Evolutionary conservation across 768 basidiomycete genomes (phyloP).

Genomic region (Lyophyllum semitale): DNA sequence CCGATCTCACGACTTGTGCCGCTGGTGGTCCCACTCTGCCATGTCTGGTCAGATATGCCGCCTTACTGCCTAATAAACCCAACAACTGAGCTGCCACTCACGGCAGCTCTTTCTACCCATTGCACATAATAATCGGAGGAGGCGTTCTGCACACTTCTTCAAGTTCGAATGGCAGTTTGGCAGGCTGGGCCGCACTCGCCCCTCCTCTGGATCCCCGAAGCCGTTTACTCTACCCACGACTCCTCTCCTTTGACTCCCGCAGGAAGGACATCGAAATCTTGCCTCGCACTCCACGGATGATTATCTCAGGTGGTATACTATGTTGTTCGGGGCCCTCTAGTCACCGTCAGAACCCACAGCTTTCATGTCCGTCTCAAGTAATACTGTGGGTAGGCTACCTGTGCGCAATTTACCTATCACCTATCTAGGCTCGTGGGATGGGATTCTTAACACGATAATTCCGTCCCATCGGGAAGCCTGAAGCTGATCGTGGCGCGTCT

Average conservation of each 20-base stretch:
- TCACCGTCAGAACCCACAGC: background rate
- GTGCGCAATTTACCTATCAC: background rate
- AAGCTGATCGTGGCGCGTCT: background rate
- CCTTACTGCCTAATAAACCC: background rate
- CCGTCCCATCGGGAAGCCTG: background rate
- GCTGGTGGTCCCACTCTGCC: background rate
- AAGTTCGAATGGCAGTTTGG: background rate
- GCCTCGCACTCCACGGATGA: background rate
- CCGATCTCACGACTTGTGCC: background rate
- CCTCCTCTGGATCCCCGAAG: background rate
- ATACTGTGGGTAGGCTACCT: background rate
- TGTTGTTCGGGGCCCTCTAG: background rate
- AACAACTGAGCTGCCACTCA: background rate
- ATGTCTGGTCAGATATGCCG: background rate
- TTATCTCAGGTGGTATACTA: background rate
- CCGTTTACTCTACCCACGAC: background rate
- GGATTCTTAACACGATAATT: background rate
- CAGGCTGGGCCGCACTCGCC: background rate
- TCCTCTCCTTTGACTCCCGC: background rate
- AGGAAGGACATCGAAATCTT: background rate
- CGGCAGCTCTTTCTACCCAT: background rate
- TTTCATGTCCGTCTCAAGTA: background rate
- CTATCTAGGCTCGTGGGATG: background rate
- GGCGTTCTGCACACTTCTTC: background rate
- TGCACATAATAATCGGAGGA: too few species aligned